Conservation (phyloP, 106 monocot species). For the Dioscorea zingiberensis region DNA sequence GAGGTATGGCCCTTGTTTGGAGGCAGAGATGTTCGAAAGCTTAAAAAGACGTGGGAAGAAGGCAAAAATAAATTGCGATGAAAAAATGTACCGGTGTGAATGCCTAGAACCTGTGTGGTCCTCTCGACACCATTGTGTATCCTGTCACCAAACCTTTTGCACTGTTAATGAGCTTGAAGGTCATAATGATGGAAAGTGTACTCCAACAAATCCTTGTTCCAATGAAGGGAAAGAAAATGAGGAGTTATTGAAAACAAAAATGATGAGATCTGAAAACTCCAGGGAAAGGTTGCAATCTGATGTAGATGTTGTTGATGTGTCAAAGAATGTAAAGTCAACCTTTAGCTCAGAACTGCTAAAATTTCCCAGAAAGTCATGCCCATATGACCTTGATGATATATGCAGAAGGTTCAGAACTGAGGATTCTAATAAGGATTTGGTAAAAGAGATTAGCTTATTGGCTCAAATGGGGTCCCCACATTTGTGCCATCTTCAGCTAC, state of each 20-base stretch:
- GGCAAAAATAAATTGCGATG: conserved; percentile 45
- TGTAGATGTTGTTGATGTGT: conserved; percentile 20
- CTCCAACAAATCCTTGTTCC: conserved; percentile 11
- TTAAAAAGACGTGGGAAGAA: conserved; percentile 59
- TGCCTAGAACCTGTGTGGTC: conserved; percentile 93
- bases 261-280: conserved; percentile 25
- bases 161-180: conserved; percentile 41
- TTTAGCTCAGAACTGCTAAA: conserved; percentile 21
- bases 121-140: conserved; percentile 76
- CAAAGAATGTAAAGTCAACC: conserved; percentile 28
- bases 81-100: conserved; percentile 80
- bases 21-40: conserved; percentile 43
- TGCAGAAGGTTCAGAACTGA: conserved; percentile 53
- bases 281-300: conserved; percentile 37
- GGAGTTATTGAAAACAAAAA: conserved; percentile 37
- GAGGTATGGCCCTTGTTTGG: conserved; percentile 65
- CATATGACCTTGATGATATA: conserved; percentile 67
- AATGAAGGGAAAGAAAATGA: conserved; percentile 50
- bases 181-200: conserved; percentile 71
- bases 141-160: conserved; percentile 73
- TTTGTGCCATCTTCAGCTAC: conserved; percentile 27
- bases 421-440: conserved; percentile 69
- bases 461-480: conserved; percentile 63
- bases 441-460: conserved; percentile 81
- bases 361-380: conserved; percentile 46